A percentile compares a stretch with the other conserved stretches of the same genome.
Evolutionary conservation across 1,284 basidiomycete genomes (phyloP).

Genomic region (Cutaneotrichosporon sp.): DNA sequence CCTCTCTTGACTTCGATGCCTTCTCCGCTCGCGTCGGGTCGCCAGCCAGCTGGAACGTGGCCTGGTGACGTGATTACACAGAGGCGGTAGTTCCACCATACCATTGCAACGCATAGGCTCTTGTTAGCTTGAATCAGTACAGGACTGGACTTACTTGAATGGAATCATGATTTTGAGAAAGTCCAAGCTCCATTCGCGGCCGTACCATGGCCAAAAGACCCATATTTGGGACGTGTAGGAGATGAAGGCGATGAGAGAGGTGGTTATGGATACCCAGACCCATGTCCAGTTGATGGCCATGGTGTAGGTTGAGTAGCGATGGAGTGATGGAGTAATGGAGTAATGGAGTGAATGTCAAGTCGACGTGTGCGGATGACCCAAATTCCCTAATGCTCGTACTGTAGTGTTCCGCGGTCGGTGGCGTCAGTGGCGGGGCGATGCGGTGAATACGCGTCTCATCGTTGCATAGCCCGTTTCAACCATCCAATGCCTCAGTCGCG

Average conservation of each 20-base stretch:
- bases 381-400: neutral
- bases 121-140: neutral
- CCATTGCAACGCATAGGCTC: conserved; percentile 70
- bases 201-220: conserved; percentile 89
- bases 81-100: conserved; percentile 84
- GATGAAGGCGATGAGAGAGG: conserved; percentile 80
- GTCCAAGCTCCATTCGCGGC: conserved; percentile 65
- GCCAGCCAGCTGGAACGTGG: conserved; percentile 72
- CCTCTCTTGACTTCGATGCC: conserved; percentile 83
- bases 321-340: neutral
- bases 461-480: neutral
- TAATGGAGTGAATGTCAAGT: neutral
- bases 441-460: too few relatives aligned
- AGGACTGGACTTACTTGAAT: conserved; percentile 71
- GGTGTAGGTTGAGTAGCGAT: neutral
- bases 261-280: conserved; percentile 60
- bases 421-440: neutral
- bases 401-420: too few relatives aligned
- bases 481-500: neutral
- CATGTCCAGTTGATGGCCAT: conserved; percentile 12
- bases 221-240: conserved; percentile 83
- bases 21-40: conserved; percentile 66
- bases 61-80: conserved; percentile 80
- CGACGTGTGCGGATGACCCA: neutral
- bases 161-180: conserved; percentile 72